These are phyloP conservation scores for Onygenales sp. DNA, from an alignment of 2,329 filamentous ascomycete genomes.

Conservation along the genomic window DNA sequence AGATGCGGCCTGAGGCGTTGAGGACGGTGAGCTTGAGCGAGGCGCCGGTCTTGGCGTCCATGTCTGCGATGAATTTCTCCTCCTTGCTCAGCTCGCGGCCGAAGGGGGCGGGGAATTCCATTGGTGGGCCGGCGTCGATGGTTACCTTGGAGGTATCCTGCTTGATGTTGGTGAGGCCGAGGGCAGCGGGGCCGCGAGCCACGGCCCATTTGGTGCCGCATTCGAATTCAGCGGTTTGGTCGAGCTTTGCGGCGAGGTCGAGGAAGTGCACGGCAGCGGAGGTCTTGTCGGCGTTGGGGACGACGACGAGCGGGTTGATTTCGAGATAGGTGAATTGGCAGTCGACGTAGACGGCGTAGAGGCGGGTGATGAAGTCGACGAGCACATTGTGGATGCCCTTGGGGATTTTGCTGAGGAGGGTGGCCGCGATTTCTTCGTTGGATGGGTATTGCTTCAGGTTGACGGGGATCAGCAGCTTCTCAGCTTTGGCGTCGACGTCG, in stretches of 20 bases:
- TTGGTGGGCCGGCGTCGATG: conserved; percentile 92
- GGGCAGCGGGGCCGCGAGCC: conserved; percentile 78
- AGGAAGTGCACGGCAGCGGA: conserved; percentile 96
- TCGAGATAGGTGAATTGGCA: conserved; percentile 99
- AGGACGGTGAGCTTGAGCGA: conserved; percentile 97
- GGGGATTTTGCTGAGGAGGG: conserved; percentile 86
- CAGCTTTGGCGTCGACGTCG: conserved; percentile 96
- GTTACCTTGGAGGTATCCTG: conserved; percentile 67
- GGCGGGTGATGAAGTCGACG: conserved; percentile 95
- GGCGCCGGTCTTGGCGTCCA: conserved; percentile 98
- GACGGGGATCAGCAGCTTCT: conserved; percentile 96
- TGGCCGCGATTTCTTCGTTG: conserved; percentile 80
- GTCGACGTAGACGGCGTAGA: conserved; percentile 98
- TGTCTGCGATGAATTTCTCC: conserved; percentile 96
- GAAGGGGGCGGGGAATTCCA: conserved; percentile 98
- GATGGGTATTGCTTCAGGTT: conserved; percentile 91
- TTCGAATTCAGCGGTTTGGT: conserved; percentile 98
- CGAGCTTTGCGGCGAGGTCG: conserved; percentile 95
- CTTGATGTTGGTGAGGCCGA: conserved; percentile 59
- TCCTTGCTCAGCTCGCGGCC: conserved; percentile 98
- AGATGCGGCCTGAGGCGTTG: conserved; percentile 84
- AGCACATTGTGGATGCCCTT: conserved; percentile 95
- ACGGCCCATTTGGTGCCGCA: conserved; percentile 99
- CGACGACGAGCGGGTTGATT: conserved; percentile 98
- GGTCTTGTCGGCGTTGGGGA: conserved; percentile 85